Base-by-base conservation (phyloP, 1,284 basidiomycete genomes). In the Cutaneotrichosporon mucoides region DNA sequence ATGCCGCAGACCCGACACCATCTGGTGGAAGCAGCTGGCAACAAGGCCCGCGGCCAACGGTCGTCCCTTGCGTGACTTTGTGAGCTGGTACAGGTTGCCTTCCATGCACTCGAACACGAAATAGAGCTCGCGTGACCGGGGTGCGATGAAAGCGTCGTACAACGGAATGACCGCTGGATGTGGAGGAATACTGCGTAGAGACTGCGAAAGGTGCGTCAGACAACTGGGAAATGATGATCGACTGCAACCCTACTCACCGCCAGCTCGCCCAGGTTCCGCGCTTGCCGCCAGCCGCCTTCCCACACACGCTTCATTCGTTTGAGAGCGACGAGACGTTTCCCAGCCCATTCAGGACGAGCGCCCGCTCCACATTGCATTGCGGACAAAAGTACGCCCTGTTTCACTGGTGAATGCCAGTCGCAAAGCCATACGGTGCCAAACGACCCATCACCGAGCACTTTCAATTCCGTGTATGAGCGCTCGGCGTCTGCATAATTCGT, bases 41-140 rank as follows among this genome's bases (percentile, higher is more conserved):
- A 96, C 88, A 66, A 99, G 87, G 60, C 96, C 96, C 40, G 92
- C 90, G 13, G 96, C 95, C 56, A 99, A 85, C 6, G 92, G 87
- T 60, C 94, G 86, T 56, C 94, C 93, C 79, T 91, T 93, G 62
- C 96, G 87, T 38, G 94, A 88, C 81, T 96, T 98, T 79, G 97
- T 96, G 79, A 99, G 89, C 79, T 99, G 96, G 79, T 96, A 99
- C 59, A 99, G 85, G 79, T 99, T 99, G 69, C 96, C 96, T 79
- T 99, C 96, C 96, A 99, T 99, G 75, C 93, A 94, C 80, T 99
- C 96, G 78, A 99, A 99, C 54, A 99, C 96, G 75, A 99, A 98
- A 79, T 98, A 97, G 68, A 99, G 89, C 79, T 99, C 93, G 77
- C 90, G 91, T 56, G 91, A 86, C 64, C 86, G 84, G 1, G 94